These are phyloP conservation scores for Astragalus glycyphyllos DNA, from an alignment of 306 rosid species.

Conservation along the genomic window DNA sequence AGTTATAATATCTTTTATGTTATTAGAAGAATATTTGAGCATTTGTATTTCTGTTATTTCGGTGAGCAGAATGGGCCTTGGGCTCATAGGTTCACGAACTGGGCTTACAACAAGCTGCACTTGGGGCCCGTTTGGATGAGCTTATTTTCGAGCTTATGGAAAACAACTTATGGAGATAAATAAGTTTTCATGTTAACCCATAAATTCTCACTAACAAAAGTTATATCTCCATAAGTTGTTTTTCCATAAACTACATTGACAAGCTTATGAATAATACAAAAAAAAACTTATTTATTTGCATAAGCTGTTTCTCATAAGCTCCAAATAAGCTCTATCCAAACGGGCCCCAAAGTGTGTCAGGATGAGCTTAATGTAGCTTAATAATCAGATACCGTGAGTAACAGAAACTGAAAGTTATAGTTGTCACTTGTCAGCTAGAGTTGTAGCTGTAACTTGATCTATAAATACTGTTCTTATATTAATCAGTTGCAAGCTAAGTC, in stretches of 20 bases:
- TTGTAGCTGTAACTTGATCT: not conserved
- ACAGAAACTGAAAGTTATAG: not conserved
- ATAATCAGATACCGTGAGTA: conserved; percentile 2
- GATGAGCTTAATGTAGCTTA: conserved; percentile 11
- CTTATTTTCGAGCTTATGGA: no score
- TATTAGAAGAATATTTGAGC: conserved; percentile 3
- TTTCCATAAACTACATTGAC: no score
- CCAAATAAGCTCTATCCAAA: no score
- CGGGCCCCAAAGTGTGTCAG: no score
- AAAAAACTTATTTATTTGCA: no score
- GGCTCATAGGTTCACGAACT: not conserved
- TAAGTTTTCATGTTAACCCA: no score
- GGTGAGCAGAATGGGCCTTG: not conserved
- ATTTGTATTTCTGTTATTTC: conserved; percentile 22
- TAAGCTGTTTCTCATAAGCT: no score
- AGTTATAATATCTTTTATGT: conserved; percentile 23
- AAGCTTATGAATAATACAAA: no score
- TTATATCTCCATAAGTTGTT: no score
- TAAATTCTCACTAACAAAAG: no score
- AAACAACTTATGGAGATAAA: no score
- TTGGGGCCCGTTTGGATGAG: no score
- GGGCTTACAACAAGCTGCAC: conserved; percentile 2
- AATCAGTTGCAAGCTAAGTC: conserved; percentile 7
- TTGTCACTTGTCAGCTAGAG: not conserved
- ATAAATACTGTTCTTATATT: not conserved